Evolutionary conservation across 306 rosid genomes (phyloP), one percentile per base, ranked within the genome.

Genomic region (Castanopsis chinensis): DNA sequence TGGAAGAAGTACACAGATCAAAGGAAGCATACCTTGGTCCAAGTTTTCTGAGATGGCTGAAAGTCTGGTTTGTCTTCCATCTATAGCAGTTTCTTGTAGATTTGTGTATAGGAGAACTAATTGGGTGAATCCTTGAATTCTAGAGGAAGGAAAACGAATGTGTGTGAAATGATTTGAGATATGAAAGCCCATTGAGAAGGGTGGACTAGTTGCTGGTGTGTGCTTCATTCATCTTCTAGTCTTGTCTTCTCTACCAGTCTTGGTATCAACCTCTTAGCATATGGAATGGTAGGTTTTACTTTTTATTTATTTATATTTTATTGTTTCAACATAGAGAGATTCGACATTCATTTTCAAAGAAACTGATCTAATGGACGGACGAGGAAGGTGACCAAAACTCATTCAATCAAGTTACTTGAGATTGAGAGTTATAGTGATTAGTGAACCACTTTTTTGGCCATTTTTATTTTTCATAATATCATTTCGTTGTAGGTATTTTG

Each of bases 221-320:
- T 28, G 11, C 0, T 28, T 33, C 69, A 28, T 27, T 63, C 71
- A 15, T 51, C 72, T 33, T 18, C 51, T 49, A 49, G 45, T 41
- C 53, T 1, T 10, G 53, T 49, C 53, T 49, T 49, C 53, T 67
- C 53, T 67, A 67, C 71, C 72, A 30, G 52, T 67, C 72, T 33
- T 65, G 23, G 20, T 30, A 4, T 13, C 21, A 17, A 1, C 41
- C 71, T 13, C 71, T 18, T 13, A 65, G 49, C 45, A 67, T 33
- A 18, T 9, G 52, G 72, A 67, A 67, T 33, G 72, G 49, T 67
- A 67, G 71, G 72, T 67, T 67, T 64, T 64, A 23, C 53, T 49
- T 3, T 45, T 45, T 32, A 32, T 35, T 7, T 37, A 37, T 37
- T 7, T 41, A 8, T 41, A 8, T 41, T 7, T 49, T 49, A 49